Evolutionary conservation across 2,329 filamentous ascomycete genomes (phyloP).

Genomic region (Magnaporthales sp.): DNA sequence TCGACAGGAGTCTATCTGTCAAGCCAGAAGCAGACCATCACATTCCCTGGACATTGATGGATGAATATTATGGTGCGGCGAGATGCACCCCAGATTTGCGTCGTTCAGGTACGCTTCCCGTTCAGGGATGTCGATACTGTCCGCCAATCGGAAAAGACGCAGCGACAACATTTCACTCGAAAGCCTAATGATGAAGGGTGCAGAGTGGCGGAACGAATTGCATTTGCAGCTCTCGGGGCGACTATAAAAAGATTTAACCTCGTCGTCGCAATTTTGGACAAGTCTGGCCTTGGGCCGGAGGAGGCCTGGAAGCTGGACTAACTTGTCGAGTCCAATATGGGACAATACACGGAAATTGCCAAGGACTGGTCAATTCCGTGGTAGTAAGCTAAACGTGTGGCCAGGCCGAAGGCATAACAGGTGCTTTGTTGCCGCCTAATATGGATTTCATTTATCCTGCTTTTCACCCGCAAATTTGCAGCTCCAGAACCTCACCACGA

Average conservation of each 20-base stretch:
- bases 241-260: background rate
- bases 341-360: background rate
- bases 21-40: background rate
- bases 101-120: background rate
- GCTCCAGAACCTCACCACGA: conserved; percentile 1
- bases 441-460: conserved; percentile 33
- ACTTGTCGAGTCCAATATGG: background rate
- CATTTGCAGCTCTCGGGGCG: background rate
- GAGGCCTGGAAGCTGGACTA: background rate
- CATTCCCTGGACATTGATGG: background rate
- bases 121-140: background rate
- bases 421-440: conserved; percentile 23
- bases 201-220: background rate
- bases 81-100: background rate
- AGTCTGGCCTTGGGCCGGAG: background rate
- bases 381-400: background rate
- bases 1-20: background rate
- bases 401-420: conserved; percentile 7
- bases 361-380: background rate
- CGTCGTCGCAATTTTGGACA: background rate
- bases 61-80: background rate
- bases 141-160: background rate
- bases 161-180: background rate
- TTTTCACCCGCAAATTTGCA: conserved; percentile 34
- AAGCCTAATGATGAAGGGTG: background rate